Conservation (phyloP, 306 rosid species). For the Herpetospermum pedunculosum region DNA sequence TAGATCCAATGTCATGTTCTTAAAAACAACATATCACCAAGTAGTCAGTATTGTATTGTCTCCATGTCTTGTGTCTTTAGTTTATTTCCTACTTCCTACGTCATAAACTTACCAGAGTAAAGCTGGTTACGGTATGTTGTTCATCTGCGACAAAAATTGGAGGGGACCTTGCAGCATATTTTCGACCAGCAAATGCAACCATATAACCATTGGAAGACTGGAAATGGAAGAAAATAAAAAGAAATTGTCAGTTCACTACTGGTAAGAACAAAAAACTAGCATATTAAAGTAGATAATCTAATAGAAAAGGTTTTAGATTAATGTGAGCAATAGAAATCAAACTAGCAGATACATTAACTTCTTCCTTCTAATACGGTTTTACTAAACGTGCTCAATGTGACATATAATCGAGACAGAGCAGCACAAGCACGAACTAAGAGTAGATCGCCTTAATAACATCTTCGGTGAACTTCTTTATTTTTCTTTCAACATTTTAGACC, state of each 20-base stretch:
- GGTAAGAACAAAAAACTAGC: not conserved
- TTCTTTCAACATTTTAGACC: too few species aligned
- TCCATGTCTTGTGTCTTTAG: not conserved
- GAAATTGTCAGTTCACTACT: constrained; percentile 6
- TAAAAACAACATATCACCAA: not conserved
- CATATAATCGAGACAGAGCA: not conserved
- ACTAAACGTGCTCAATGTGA: not conserved
- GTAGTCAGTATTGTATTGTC: not conserved
- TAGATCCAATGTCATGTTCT: not conserved
- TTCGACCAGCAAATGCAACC: constrained; percentile 93
- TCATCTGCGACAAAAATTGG: constrained; percentile 57
- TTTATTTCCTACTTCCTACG: not conserved
- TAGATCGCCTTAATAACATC: not conserved
- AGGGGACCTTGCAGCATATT: constrained; percentile 71
- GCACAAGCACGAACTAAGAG: not conserved
- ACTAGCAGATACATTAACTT: not conserved
- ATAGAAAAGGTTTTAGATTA: not conserved
- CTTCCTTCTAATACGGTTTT: not conserved
- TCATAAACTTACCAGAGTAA: constrained; percentile 57
- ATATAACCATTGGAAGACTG: constrained; percentile 64
- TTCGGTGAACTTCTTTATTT: not conserved
- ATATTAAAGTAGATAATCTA: not conserved
- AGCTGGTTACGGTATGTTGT: constrained; percentile 68
- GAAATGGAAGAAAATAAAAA: not conserved
- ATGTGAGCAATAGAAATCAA: not conserved